A percentile compares a stretch with the other conserved stretches of the same genome.
Conservation (phyloP, 306 rosid genomes). For the Prinsepia uniflora region DNA sequence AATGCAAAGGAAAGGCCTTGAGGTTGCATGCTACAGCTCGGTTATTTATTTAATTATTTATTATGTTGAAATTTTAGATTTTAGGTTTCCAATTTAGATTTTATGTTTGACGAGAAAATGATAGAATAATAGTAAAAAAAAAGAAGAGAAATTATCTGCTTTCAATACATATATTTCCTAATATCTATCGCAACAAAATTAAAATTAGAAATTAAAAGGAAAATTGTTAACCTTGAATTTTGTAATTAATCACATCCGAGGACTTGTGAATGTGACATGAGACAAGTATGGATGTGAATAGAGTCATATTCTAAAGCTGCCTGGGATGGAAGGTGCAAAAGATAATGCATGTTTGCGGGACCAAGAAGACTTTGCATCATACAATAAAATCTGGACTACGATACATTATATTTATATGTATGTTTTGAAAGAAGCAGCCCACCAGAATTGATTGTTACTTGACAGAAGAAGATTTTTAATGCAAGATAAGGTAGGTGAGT, state of each 20-base stretch:
- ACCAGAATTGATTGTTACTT: not conserved
- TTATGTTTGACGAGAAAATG: too few relatives aligned
- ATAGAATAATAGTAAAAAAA: too few relatives aligned
- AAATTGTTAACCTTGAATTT: not conserved
- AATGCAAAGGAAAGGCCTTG: too few relatives aligned
- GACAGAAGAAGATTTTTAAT: not conserved
- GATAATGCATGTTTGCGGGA: not conserved
- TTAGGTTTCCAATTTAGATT: too few relatives aligned
- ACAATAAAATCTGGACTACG: not conserved
- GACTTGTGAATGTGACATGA: not conserved
- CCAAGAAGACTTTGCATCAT: not conserved
- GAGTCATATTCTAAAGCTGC: not conserved
- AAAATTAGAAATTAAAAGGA: not conserved
- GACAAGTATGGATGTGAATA: not conserved
- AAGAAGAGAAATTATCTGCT: too few relatives aligned
- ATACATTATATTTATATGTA: too few relatives aligned
- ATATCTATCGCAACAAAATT: too few relatives aligned
- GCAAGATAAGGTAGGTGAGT: not conserved
- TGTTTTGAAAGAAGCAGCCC: not conserved
- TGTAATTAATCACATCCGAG: not conserved
- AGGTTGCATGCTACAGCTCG: too few relatives aligned
- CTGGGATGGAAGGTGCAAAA: not conserved
- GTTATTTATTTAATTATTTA: too few relatives aligned
- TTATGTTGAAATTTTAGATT: too few relatives aligned
- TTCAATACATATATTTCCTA: too few relatives aligned